A percentile compares a stretch with the other conserved stretches of the same genome.
Conservation (phyloP, 2,329 filamentous ascomycete genomes). For the Aspergillus latus region DNA sequence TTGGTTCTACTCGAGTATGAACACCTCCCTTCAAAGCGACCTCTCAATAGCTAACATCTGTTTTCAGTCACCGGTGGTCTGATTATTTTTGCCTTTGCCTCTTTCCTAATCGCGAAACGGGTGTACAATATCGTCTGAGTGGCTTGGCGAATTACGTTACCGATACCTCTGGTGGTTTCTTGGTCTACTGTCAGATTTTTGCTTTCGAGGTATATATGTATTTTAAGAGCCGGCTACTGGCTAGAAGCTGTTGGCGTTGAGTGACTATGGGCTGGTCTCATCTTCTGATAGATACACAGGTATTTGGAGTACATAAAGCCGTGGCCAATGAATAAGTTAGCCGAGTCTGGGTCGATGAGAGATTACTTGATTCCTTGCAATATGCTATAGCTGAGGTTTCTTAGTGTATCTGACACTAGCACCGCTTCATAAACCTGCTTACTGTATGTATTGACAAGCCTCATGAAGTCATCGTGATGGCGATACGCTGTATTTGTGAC, state of each 20-base stretch:
- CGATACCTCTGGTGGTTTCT: neutral
- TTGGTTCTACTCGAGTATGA: slow-evolving; percentile 67
- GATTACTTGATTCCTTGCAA: neutral
- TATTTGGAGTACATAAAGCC: neutral
- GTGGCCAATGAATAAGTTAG: neutral
- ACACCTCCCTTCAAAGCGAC: neutral
- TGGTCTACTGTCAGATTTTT: neutral
- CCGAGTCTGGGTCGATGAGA: neutral
- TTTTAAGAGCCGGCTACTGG: neutral
- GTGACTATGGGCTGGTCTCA: neutral
- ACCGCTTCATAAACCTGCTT: slow-evolving; percentile 1
- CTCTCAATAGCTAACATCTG: slow-evolving; percentile 4
- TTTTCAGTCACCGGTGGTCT: slow-evolving; percentile 66
- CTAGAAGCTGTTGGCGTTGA: slow-evolving; percentile 1
- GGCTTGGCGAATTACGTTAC: neutral
- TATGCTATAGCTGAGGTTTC: neutral
- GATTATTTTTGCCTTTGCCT: slow-evolving; percentile 73
- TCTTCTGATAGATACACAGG: slow-evolving; percentile 5
- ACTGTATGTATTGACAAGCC: neutral
- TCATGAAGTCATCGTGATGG: slow-evolving; percentile 25
- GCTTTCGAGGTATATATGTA: slow-evolving; percentile 5
- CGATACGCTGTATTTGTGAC: slow-evolving; percentile 1
- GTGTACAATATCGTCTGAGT: slow-evolving; percentile 73
- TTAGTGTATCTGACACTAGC: neutral
- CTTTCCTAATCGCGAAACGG: slow-evolving; percentile 79